phyloP scores from a whole-genome alignment of 2,329 filamentous ascomycete genomes.

The Aspergillus novofumigatus region DNA sequence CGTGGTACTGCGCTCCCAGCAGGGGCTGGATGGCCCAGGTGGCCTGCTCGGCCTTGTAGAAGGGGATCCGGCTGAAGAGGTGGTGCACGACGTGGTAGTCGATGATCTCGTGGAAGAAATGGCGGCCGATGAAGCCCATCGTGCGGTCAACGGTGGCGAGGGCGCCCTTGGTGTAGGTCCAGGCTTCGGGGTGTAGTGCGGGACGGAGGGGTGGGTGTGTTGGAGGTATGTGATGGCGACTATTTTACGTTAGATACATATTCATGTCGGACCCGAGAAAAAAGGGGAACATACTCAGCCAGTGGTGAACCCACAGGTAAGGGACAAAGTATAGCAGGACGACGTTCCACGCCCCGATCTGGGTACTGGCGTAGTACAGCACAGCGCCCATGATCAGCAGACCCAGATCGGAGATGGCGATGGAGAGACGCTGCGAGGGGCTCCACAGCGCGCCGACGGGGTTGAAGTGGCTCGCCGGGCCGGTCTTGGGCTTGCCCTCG shows the following conservation, averaged over 20 bases:
- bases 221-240: conserved; percentile 73
- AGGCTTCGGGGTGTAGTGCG: conserved; percentile 57
- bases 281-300: conserved; percentile 51
- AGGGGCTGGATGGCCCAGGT: conserved; percentile 54
- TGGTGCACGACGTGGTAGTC: conserved; percentile 63
- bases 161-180: conserved; percentile 61
- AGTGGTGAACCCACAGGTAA: conserved; percentile 68
- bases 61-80: conserved; percentile 57
- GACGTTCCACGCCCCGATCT: conserved; percentile 55
- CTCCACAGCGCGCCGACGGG: conserved; percentile 60
- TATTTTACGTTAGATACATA: conserved; percentile 22
- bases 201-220: conserved; percentile 59
- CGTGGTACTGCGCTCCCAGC: conserved; percentile 52
- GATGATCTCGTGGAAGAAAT: conserved; percentile 64
- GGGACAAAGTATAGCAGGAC: conserved; percentile 59
- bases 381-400: conserved; percentile 49
- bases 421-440: conserved; percentile 52
- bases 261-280: not conserved
- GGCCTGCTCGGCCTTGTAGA: conserved; percentile 59
- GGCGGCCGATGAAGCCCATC: conserved; percentile 60
- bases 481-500: conserved; percentile 9
- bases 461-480: conserved; percentile 53
- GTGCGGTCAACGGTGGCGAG: conserved; percentile 61
- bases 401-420: conserved; percentile 59
- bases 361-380: conserved; percentile 51